Conservation (phyloP, 495 filamentous ascomycete genomes). For the Neurospora sp. region DNA sequence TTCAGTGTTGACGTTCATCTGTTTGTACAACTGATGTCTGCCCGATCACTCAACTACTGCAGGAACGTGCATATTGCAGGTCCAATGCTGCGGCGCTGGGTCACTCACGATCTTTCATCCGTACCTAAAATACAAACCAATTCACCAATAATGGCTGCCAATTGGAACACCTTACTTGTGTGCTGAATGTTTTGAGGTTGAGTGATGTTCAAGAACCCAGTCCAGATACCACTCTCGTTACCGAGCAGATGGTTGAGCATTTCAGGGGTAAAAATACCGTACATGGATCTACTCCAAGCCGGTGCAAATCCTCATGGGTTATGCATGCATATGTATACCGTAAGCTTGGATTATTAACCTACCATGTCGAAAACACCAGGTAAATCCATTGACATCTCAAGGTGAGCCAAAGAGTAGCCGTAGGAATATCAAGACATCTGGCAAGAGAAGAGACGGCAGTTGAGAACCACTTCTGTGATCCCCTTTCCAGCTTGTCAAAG, state of each 20-base stretch:
- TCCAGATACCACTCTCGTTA: background rate
- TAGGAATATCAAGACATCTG: too few relatives aligned
- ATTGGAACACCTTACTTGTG: background rate
- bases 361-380: too few relatives aligned
- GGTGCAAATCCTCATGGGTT: background rate
- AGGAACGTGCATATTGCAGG: background rate
- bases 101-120: background rate
- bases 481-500: background rate
- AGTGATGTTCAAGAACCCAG: background rate
- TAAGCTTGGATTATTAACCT: too few relatives aligned
- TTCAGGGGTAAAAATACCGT: background rate
- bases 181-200: background rate
- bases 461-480: background rate
- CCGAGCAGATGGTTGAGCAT: background rate
- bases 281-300: background rate
- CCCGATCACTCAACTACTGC: background rate
- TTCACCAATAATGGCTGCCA: background rate
- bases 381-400: too few relatives aligned
- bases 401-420: too few relatives aligned
- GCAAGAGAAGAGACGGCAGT: too few relatives aligned
- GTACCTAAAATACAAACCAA: background rate
- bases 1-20: background rate
- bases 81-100: background rate
- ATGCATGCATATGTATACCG: background rate
- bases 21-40: background rate